Base-by-base conservation (phyloP, 495 filamentous ascomycete genomes). In the Corynascus novoguineensis region DNA sequence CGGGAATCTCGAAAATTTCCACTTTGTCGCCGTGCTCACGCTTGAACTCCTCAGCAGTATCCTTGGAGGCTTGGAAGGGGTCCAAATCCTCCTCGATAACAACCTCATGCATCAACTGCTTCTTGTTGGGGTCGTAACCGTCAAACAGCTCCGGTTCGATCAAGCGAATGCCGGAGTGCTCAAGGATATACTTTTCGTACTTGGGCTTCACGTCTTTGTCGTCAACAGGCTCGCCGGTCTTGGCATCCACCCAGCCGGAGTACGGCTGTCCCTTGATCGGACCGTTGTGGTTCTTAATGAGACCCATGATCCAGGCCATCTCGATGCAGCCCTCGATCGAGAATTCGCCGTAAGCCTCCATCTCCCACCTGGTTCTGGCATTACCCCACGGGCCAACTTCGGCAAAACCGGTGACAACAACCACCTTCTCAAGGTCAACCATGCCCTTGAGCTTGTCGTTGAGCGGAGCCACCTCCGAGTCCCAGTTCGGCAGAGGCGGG, bases 231-330 rank as follows among this genome's bases (percentile, higher is more conserved):
- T 97, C 92, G 15, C 89, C 86, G 40, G 88, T 85, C 82, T 97
- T 97, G 58, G 81, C 81, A 66, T 99, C 93, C 53, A 97, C 91
- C 93, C 93, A 99, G 54, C 93, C 93, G 47, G 93, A 89, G 73
- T 99, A 97, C 40, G 86, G 84, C 76, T 96, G 87, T 68, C 95
- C 93, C 75, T 97, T 97, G 68, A 99, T 85, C 8, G 90, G 89
- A n/a, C 93, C 95, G 61, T 97, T 97, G 76, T 96, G 89, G 69
- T 99, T 95, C 76, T 88, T 95, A 73, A 99, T 97, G 55, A 97
- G 85, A 55, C 95, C 95, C 93, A 97, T 99, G 68, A 99, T 89
- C 93, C 93, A 99, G 29, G 93, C 90, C 93, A 99, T 97, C 73
- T 99, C 93, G 56, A 99, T 86, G 67, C 93, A 97, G 17, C 93